Conservation (phyloP, 2,329 filamentous ascomycete genomes). For the Nemania sp. region DNA sequence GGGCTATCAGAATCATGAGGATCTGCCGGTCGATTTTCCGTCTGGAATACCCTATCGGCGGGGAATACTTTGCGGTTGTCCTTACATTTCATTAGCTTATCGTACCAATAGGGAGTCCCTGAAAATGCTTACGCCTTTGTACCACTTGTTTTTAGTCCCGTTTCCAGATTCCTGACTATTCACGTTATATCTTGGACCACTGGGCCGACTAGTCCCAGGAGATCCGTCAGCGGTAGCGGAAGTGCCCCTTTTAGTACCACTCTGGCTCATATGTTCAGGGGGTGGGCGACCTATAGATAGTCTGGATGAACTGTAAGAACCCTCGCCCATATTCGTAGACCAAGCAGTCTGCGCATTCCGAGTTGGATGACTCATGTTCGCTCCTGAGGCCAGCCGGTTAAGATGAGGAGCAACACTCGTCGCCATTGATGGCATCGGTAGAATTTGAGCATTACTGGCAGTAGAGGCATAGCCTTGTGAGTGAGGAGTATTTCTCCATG, state of each 20-base stretch:
- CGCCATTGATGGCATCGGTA: not conserved
- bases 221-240: not conserved
- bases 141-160: slow-evolving; percentile 25
- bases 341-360: not conserved
- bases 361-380: not conserved
- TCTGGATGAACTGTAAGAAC: slow-evolving; percentile 6
- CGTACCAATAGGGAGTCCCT: slow-evolving; percentile 16
- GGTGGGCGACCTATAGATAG: not conserved
- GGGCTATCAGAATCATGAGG: slow-evolving; percentile 37
- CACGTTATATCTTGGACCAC: not conserved
- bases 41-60: not conserved
- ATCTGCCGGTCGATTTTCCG: slow-evolving; percentile 21
- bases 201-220: not conserved
- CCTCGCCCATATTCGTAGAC: not conserved
- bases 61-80: slow-evolving; percentile 36
- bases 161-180: slow-evolving; percentile 7
- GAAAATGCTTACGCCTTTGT: slow-evolving; percentile 35
- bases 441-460: not conserved
- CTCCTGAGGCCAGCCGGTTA: not conserved
- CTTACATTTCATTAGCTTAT: slow-evolving; percentile 33
- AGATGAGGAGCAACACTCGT: slow-evolving; percentile 2
- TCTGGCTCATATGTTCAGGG: not conserved
- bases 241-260: not conserved
- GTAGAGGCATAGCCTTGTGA: slow-evolving; percentile 4
- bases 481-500: not conserved